Conservation (phyloP, 2,329 filamentous ascomycete species). For the Myrmaecium sp. region DNA sequence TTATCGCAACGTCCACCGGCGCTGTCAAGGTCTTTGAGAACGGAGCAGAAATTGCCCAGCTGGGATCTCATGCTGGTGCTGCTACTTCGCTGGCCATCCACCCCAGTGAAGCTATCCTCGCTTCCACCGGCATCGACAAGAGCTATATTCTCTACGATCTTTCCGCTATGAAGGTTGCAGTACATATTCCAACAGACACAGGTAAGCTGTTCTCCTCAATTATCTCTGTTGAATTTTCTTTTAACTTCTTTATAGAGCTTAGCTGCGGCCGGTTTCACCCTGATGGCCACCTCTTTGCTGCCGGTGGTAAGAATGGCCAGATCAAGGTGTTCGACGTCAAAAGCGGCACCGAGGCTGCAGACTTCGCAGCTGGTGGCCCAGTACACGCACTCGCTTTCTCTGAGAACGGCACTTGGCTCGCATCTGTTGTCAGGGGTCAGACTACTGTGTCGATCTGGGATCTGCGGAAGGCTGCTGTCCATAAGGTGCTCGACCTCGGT, state of each 20-base stretch:
- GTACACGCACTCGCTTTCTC: slow-evolving; percentile 71
- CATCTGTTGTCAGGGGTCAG: slow-evolving; percentile 61
- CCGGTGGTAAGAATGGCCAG: slow-evolving; percentile 60
- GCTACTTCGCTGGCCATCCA: slow-evolving; percentile 66
- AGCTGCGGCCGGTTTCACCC: slow-evolving; percentile 79
- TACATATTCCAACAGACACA: slow-evolving; percentile 63
- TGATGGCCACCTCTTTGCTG: slow-evolving; percentile 85
- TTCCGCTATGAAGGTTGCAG: slow-evolving; percentile 46
- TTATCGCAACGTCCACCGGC: slow-evolving; percentile 60
- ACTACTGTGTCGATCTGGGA: slow-evolving; percentile 77
- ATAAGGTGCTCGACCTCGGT: slow-evolving; percentile 76
- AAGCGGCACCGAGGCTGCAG: slow-evolving; percentile 57
- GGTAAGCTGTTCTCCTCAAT: slow-evolving; percentile 38
- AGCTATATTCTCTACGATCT: slow-evolving; percentile 84
- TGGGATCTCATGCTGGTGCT: slow-evolving; percentile 69
- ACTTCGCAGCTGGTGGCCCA: slow-evolving; percentile 48
- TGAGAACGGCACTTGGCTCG: slow-evolving; percentile 94
- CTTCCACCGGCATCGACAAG: slow-evolving; percentile 81
- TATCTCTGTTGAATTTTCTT: neutral
- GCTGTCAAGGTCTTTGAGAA: slow-evolving; percentile 63
- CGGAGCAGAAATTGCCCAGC: slow-evolving; percentile 49
- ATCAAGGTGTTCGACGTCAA: slow-evolving; percentile 84
- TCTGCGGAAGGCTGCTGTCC: slow-evolving; percentile 65
- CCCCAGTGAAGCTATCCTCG: slow-evolving; percentile 65
- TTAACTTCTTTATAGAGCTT: slow-evolving; percentile 38